A percentile compares a stretch with the other conserved stretches of the same genome.
Conservation (phyloP, 2,329 filamentous ascomycete genomes). For the Phoma sp. region DNA sequence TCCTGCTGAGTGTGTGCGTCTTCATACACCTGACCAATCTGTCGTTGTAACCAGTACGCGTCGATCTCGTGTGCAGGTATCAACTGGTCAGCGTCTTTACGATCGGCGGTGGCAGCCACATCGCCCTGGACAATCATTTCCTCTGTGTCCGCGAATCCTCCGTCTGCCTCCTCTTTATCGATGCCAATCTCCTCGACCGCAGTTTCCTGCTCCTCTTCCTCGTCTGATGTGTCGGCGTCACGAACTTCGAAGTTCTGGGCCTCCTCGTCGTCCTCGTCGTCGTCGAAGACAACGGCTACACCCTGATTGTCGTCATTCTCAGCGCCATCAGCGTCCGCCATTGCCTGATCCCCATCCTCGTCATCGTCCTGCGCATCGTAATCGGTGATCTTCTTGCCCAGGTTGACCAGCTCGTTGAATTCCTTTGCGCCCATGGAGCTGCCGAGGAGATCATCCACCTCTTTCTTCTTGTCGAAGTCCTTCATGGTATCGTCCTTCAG, state of each 20-base stretch:
- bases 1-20: constrained; percentile 93
- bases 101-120: constrained; percentile 48
- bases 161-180: constrained; percentile 57
- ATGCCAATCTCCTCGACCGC: constrained; percentile 63
- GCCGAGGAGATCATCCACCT: constrained; percentile 93
- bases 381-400: constrained; percentile 98
- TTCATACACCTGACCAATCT: constrained; percentile 85
- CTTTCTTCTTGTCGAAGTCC: constrained; percentile 97
- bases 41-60: constrained; percentile 94
- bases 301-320: constrained; percentile 89
- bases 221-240: constrained; percentile 82
- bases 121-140: constrained; percentile 84
- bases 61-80: constrained; percentile 90
- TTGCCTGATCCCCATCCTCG: constrained; percentile 72
- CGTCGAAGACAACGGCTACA: constrained; percentile 96
- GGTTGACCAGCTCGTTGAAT: constrained; percentile 94
- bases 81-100: constrained; percentile 57
- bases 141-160: constrained; percentile 63
- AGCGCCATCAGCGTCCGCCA: constrained; percentile 65
- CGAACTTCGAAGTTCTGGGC: constrained; percentile 83
- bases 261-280: constrained; percentile 80
- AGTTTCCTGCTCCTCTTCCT: constrained; percentile 69
- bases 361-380: constrained; percentile 97
- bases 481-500: constrained; percentile 96
- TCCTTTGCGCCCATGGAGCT: constrained; percentile 81